These are phyloP conservation scores for Acanthamoeba lenticulata DNA, from an alignment of 208 protist species.

Conservation along the genomic window DNA sequence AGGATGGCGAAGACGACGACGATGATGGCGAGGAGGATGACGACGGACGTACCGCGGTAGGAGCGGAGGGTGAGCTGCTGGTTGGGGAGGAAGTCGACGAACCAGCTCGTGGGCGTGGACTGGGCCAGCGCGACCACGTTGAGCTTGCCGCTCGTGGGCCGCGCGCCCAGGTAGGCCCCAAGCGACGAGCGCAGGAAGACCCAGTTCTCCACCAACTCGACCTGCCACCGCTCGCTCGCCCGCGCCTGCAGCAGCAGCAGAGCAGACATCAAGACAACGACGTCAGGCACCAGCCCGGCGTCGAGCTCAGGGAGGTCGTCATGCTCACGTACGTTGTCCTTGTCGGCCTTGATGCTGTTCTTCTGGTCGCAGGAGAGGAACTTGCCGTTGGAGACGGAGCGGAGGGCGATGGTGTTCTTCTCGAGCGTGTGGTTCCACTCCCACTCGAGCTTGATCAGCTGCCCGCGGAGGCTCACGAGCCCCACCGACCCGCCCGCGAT, in stretches of 20 bases:
- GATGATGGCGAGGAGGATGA: background rate
- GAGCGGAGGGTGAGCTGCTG: background rate
- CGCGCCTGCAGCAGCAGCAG: no score
- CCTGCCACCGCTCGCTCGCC: background rate
- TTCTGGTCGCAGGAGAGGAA: slow-evolving; percentile 1
- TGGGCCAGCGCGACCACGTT: background rate
- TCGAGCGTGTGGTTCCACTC: slow-evolving; percentile 21
- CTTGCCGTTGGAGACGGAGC: background rate
- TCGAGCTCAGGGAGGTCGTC: no score
- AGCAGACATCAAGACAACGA: no score
- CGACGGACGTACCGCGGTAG: background rate
- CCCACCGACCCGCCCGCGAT: background rate
- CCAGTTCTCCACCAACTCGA: background rate
- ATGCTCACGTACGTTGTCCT: no score
- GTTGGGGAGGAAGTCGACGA: background rate
- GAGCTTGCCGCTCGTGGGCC: background rate
- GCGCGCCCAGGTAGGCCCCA: background rate
- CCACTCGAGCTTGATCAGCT: background rate
- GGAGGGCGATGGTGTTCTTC: background rate
- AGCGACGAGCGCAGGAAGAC: slow-evolving; percentile 19
- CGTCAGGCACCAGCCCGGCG: no score
- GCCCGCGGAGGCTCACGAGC: background rate
- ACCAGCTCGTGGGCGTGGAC: slow-evolving; percentile 10
- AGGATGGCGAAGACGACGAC: background rate
- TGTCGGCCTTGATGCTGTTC: background rate